phyloP scores from a whole-genome alignment of 2,329 filamentous ascomycete species.

The Colletotrichum sp. region DNA sequence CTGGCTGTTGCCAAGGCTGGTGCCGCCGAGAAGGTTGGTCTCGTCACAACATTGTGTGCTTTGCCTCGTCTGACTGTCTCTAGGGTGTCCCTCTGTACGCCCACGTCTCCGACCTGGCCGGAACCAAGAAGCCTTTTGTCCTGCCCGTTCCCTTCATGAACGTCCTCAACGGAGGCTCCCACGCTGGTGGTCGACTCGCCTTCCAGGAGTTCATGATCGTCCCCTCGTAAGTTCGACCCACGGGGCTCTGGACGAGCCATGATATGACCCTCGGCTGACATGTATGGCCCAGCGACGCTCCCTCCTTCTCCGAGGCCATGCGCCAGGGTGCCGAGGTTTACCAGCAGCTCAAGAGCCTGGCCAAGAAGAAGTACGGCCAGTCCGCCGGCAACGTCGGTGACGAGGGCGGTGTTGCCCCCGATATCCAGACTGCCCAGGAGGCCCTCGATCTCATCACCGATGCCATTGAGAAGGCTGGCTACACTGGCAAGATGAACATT shows the following conservation, averaged over 20 bases:
- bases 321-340: slow-evolving; percentile 97
- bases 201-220: slow-evolving; percentile 99
- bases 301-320: slow-evolving; percentile 93
- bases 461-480: slow-evolving; percentile 92
- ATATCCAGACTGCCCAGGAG: slow-evolving; percentile 97
- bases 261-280: neutral
- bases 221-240: slow-evolving; percentile 65
- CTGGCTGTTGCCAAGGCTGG: slow-evolving; percentile 87
- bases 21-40: slow-evolving; percentile 77
- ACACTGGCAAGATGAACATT: slow-evolving; percentile 95
- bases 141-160: slow-evolving; percentile 94
- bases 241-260: neutral
- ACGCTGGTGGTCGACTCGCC: slow-evolving; percentile 93
- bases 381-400: slow-evolving; percentile 99
- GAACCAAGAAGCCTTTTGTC: slow-evolving; percentile 90
- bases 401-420: slow-evolving; percentile 98
- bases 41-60: neutral
- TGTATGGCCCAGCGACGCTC: slow-evolving; percentile 64
- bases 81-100: slow-evolving; percentile 83
- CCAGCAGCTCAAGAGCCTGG: slow-evolving; percentile 94
- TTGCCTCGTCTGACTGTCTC: neutral
- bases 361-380: slow-evolving; percentile 99
- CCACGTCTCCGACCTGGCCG: slow-evolving; percentile 85
- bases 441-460: slow-evolving; percentile 95
- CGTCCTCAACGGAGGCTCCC: slow-evolving; percentile 87